These are phyloP conservation scores for Acacia pycnantha DNA, from an alignment of 331 rosid genomes.

Conservation along the genomic window DNA sequence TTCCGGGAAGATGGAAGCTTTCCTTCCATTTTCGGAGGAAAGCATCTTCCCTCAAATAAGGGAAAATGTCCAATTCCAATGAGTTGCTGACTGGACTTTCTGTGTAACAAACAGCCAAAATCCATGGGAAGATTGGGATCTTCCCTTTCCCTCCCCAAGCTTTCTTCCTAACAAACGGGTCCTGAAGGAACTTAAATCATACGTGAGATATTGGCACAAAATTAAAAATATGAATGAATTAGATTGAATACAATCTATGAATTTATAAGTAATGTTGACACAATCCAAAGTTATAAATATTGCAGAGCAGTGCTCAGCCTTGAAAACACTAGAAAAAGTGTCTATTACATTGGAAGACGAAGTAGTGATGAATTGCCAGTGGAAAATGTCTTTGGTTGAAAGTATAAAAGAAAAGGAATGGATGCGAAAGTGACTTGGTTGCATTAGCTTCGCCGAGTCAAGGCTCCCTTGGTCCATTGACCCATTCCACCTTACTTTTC, in stretches of 20 bases:
- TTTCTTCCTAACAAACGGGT: no score
- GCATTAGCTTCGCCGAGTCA: not conserved
- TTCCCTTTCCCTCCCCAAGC: no score
- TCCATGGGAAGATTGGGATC: no score
- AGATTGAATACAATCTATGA: not conserved
- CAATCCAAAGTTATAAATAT: not conserved
- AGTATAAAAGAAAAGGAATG: not conserved
- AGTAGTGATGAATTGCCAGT: not conserved
- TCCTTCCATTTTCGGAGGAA: no score
- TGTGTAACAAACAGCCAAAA: no score
- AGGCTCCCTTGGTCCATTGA: not conserved
- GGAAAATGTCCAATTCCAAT: no score
- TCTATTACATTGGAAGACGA: not conserved
- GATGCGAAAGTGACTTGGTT: not conserved
- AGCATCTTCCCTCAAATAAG: no score
- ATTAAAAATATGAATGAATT: not conserved
- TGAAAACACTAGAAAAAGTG: not conserved
- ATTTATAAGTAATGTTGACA: not conserved
- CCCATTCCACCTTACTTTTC: not conserved
- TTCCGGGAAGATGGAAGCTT: no score
- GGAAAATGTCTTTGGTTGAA: not conserved
- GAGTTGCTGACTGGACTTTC: no score
- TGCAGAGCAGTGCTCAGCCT: not conserved
- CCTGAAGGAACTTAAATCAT: not conserved
- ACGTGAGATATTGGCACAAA: not conserved